A percentile compares a stretch with the other conserved stretches of the same genome.
These are phyloP conservation scores for Mimosa bimucronata DNA, from an alignment of 306 rosid genomes.

Conservation along the genomic window DNA sequence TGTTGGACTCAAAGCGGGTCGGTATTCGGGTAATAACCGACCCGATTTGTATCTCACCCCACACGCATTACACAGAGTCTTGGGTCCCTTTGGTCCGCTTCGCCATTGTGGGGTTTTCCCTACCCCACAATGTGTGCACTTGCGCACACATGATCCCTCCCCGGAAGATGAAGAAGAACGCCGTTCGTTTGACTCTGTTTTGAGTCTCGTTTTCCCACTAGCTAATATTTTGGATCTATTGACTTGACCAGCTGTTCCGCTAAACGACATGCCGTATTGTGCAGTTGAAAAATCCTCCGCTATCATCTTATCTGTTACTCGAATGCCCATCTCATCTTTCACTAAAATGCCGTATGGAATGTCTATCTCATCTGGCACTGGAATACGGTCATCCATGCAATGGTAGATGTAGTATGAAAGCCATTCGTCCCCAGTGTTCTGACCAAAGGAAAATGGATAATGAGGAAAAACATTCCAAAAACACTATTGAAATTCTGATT, in stretches of 20 bases:
- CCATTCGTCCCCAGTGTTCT: no score
- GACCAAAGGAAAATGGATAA: no score
- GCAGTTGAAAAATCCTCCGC: not conserved
- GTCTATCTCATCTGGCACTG: no score
- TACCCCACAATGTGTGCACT: constrained; percentile 71
- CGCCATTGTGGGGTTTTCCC: constrained; percentile 85
- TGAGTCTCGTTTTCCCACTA: constrained; percentile 23
- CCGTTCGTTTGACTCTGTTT: constrained; percentile 41
- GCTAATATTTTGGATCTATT: no score
- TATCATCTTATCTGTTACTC: constrained; percentile 50
- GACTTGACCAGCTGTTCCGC: constrained; percentile 8
- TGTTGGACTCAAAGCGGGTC: constrained; percentile 79
- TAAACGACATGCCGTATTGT: constrained; percentile 54
- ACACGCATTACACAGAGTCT: constrained; percentile 70
- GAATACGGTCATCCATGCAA: no score
- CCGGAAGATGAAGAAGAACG: not conserved
- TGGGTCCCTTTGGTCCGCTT: constrained; percentile 69
- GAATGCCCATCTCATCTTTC: no score
- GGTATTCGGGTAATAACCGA: constrained; percentile 66
- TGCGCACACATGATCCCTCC: constrained; percentile 36
- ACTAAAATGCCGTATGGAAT: no score
- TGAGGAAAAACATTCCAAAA: no score
- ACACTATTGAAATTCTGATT: no score
- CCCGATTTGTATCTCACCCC: constrained; percentile 77
- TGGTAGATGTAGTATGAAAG: no score